phyloP scores from a whole-genome alignment of 768 basidiomycete species.

The Macrolepiota fuliginosa region DNA sequence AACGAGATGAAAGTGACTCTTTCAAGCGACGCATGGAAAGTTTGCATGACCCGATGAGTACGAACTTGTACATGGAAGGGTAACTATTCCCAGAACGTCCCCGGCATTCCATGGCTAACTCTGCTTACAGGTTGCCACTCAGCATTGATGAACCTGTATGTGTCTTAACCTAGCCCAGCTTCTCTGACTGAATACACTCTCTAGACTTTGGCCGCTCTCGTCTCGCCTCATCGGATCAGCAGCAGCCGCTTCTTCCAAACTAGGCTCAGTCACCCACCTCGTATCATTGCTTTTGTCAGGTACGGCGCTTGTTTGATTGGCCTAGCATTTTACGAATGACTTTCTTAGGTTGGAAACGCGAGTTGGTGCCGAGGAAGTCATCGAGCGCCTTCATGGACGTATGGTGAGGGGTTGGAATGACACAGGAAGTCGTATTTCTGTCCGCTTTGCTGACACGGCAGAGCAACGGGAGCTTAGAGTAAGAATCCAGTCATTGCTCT shows the following conservation, averaged over 20 bases:
- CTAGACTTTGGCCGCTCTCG: constrained; percentile 61
- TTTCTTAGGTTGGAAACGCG: constrained; percentile 66
- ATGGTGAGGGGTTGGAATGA: constrained; percentile 83
- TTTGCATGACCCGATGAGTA: constrained; percentile 61
- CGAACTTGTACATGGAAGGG: constrained; percentile 83
- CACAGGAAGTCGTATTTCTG: constrained; percentile 71
- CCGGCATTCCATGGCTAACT: neutral
- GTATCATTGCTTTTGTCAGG: constrained; percentile 84
- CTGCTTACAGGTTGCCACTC: constrained; percentile 53
- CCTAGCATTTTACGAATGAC: constrained; percentile 2
- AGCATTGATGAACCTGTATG: constrained; percentile 65
- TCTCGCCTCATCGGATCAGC: constrained; percentile 69
- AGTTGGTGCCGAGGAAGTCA: constrained; percentile 69
- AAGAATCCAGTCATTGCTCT: constrained; percentile 24
- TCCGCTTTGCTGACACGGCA: constrained; percentile 74
- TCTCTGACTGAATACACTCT: neutral
- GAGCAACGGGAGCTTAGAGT: constrained; percentile 79
- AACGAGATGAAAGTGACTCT: constrained; percentile 31
- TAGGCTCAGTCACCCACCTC: constrained; percentile 68
- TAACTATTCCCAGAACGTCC: constrained; percentile 22
- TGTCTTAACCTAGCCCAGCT: neutral
- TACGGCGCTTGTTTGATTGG: constrained; percentile 22
- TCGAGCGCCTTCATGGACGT: constrained; percentile 75
- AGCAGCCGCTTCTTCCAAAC: constrained; percentile 82
- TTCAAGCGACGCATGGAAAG: constrained; percentile 84